Evolutionary conservation across 495 filamentous ascomycete species (phyloP).

Genomic region (Podospora bellae-mahoneyi): DNA sequence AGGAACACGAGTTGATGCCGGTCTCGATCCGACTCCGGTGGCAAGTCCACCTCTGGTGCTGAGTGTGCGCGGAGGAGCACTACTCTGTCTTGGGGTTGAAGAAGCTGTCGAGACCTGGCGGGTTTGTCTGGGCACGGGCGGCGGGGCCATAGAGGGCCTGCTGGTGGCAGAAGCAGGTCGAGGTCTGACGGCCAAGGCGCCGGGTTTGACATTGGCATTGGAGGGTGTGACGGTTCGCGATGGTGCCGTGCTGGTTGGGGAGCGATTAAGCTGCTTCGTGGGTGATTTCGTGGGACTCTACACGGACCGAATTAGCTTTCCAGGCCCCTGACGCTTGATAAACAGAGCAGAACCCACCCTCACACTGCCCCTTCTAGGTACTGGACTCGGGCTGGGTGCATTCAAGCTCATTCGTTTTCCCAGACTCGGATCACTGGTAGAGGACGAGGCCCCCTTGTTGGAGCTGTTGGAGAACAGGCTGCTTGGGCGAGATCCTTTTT

Average conservation of each 20-base stretch:
- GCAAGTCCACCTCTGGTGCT: constrained; percentile 36
- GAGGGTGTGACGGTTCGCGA: constrained; percentile 62
- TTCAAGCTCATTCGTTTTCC: constrained; percentile 65
- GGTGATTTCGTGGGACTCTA: constrained; percentile 78
- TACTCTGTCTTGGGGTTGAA: constrained; percentile 28
- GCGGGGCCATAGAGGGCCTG: constrained; percentile 69
- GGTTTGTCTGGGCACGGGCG: constrained; percentile 40
- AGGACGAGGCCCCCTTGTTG: constrained; percentile 27
- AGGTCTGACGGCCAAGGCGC: constrained; percentile 44
- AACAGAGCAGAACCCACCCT: constrained; percentile 49
- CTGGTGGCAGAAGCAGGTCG: constrained; percentile 43
- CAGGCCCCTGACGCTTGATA: background rate
- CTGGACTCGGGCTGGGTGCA: constrained; percentile 63
- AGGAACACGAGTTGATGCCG: constrained; percentile 11
- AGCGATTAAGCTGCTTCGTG: constrained; percentile 66
- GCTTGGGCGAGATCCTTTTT: constrained; percentile 31
- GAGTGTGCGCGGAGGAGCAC: constrained; percentile 34
- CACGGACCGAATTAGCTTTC: background rate
- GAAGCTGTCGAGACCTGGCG: constrained; percentile 36
- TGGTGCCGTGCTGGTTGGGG: constrained; percentile 52
- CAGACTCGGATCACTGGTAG: constrained; percentile 47
- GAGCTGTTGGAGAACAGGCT: constrained; percentile 33
- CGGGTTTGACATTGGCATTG: constrained; percentile 39
- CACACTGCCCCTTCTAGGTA: constrained; percentile 53
- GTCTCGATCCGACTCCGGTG: constrained; percentile 33